Evolutionary conservation across 805 yeast species (phyloP), one percentile per base, ranked within the genome.

Genomic region (Saturnispora hagleri): DNA sequence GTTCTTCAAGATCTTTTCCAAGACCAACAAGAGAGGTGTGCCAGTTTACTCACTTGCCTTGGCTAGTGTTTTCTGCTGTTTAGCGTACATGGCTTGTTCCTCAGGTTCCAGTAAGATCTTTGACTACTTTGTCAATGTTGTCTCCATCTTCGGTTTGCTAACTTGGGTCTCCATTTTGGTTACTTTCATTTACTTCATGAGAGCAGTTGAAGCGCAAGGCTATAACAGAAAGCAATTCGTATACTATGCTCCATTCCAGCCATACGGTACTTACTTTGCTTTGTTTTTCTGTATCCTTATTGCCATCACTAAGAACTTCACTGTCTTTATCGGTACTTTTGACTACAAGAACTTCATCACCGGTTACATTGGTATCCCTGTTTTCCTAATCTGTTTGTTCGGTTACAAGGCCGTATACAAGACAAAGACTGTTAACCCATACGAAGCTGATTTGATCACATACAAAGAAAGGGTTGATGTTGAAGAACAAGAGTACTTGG

Each of bases 341-440:
- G 76, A 77, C 56, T 81, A 81, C 69, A 78, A 80, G 66, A 72
- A 73, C 18, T 86, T 86, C 62, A 82, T 86, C 61, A 84, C 91
- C 34, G 89, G 90, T 44, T 85, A 86, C 68, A 82, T 86, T 60
- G 86, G 86, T 31, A 74, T 85, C 46, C 88, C 88, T 35, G 81
- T 84, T 10, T 85, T 74, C 59, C 40, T 81, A 35, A 69, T 79
- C 46, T 70, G 76, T 53, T 75, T 70, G 57, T 59, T 75, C 55
- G 88, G 86, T 5, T 82, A 79, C 72, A 84, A 84, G 69, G n/a
- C 81, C 38, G 57, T 69, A 56, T 68, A 67, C 63, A 80, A 74
- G 64, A 73, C 85, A 34, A 73, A 71, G 58, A 53, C 73, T 28
- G 72, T 77, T 50, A 65, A 61, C 41, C 75, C 86, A 6, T 69